Base-by-base conservation (phyloP, 2,329 filamentous ascomycete species). In the Chrysoporthe austroafricana region DNA sequence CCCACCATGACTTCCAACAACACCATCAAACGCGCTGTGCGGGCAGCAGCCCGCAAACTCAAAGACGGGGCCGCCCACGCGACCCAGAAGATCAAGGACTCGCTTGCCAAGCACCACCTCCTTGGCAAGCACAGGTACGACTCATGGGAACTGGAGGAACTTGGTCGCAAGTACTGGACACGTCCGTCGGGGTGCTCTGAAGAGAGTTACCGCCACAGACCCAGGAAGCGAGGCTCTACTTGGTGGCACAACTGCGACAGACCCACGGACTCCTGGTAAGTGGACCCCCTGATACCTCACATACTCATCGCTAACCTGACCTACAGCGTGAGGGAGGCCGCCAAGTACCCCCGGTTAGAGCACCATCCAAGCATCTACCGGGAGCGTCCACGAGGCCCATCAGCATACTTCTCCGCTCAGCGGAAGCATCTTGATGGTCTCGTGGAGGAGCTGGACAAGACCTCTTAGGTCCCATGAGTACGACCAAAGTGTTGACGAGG, bases 181-280 rank as follows among this genome's bases (percentile, higher is more conserved):
- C n/a, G 57, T 39, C 57, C 57, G 8, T 8, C 9, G 9, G 36
- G 14, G 11, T 26, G 36, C n/a, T 39, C 36, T n/a, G 39, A 44
- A 21, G 34, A 60, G 3, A 60, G 36, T 13, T 60, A 60, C 36
- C 57, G 57, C 11, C 34, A 60, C 42, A 5, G 36, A 14, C 36
- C n/a, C 8, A 34, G 57, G 16, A 60, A 42, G 39, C 9, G 16
- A 2, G 9, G 13, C 7, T 32, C 39, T 2, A 60, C 57, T n/a
- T 60, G 57, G 57, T 60, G 57, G 57, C 57, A 60, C 39, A 60
- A 60, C 36, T 60, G 57, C 11, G 57, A 60, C n/a, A 39, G 8
- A 6, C 13, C 36, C 5, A 14, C 36, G 9, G 57, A 60, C 21
- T 60, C 57, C 5, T 60, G 57, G 57, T 60, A 43, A 60, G 57